Evolutionary conservation across 441 rosid species (phyloP), one percentile per base, ranked within the genome.

Genomic region (Viola pubescens): DNA sequence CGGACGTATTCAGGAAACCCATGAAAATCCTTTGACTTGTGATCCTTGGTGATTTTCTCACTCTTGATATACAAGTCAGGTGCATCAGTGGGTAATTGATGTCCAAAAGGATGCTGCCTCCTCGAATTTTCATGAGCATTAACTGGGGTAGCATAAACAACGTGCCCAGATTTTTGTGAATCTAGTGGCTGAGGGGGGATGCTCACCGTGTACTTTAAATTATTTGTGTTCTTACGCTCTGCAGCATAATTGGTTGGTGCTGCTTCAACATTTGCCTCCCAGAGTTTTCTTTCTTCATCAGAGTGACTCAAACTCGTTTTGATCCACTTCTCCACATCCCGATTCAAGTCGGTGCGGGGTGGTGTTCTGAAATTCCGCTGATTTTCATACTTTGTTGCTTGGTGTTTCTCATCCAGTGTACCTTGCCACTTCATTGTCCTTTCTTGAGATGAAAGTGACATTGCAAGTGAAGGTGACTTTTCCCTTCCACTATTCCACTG

Each of bases 401-500:
- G 64, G 52, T 52, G 55, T 46, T 63, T 70, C 46, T 60, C 65
- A 40, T 60, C 68, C 9, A 43, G 42, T 67, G 63, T 50, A 44
- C 64, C 62, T 58, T 70, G 52, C 68, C 61, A 41, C 56, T 43
- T 67, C 54, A 42, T 52, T 53, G 63, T 66, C 52, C 54, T 39
- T 44, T 74, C 79, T 42, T 3, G 73, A 14, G 79, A 59, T 38
- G 73, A 66, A 65, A 37, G 70, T 58, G 82, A 70, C 54, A 65
- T 55, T 57, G 77, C 77, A 48, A 70, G 62, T 42, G 66, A 70
- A 39, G 76, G 83, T 54, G 77, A 61, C 50, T 71, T 77, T 52
- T 73, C 77, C 69, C 73, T 64, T 63, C 65, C 71, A 67, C 67
- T 54, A 52, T 70, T 73, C 62, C 73, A 59, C 38, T 71, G 80